These are phyloP conservation scores for Fraxinus latifolia DNA, from an alignment of 305 asterid genomes.

Conservation along the genomic window DNA sequence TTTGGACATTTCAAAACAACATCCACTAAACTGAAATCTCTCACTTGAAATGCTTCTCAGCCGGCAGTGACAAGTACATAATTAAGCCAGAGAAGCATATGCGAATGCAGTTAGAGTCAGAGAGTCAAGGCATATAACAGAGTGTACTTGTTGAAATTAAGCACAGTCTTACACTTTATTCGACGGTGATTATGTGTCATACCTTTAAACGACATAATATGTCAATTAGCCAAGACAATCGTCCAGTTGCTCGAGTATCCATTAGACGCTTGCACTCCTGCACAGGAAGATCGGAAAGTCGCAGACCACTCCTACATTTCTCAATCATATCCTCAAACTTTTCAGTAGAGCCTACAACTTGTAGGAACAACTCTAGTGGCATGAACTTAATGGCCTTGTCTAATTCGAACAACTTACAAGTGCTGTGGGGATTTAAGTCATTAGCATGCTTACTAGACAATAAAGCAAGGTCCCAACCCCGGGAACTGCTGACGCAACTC, in stretches of 20 bases:
- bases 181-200: conserved; percentile 17
- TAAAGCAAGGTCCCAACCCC: conserved; percentile 55
- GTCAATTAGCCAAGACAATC: conserved; percentile 71
- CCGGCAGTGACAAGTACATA: background rate
- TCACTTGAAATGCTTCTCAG: background rate
- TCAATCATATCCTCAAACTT: conserved; percentile 58
- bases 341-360: conserved; percentile 73
- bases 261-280: conserved; percentile 58
- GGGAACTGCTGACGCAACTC: conserved; percentile 53
- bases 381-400: conserved; percentile 65
- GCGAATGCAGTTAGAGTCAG: background rate
- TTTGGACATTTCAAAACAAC: background rate
- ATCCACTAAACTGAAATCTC: background rate
- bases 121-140: background rate
- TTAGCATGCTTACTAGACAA: conserved; percentile 41
- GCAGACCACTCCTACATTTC: conserved; percentile 62
- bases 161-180: conserved; percentile 14
- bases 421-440: conserved; percentile 73
- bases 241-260: conserved; percentile 76
- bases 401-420: conserved; percentile 59
- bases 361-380: conserved; percentile 84
- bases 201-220: conserved; percentile 80
- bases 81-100: background rate
- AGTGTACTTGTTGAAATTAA: conserved; percentile 6
- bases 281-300: conserved; percentile 66